These are phyloP conservation scores for Xylariaceae sp. DNA, from an alignment of 2,329 filamentous ascomycete genomes.

Conservation along the genomic window DNA sequence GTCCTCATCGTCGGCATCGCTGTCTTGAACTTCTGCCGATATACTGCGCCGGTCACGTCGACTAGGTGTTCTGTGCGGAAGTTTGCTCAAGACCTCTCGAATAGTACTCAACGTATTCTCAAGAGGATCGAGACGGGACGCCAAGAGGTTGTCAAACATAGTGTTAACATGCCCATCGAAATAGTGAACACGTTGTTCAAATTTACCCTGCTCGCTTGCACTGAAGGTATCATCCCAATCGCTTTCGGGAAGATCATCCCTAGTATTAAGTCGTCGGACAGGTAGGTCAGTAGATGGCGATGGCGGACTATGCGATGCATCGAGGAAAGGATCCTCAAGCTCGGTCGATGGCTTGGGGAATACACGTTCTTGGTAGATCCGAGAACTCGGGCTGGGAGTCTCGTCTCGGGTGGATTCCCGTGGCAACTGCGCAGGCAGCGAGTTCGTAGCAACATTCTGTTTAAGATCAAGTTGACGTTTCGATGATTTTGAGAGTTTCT, in stretches of 20 bases:
- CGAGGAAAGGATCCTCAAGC: constrained; percentile 58
- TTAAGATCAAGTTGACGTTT: constrained; percentile 39
- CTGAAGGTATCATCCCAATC: constrained; percentile 90
- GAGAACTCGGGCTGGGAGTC: constrained; percentile 67
- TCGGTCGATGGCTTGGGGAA: constrained; percentile 47
- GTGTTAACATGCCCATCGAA: constrained; percentile 89
- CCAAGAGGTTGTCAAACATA: constrained; percentile 71
- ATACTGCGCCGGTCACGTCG: constrained; percentile 58
- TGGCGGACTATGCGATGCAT: constrained; percentile 41
- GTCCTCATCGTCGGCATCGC: constrained; percentile 92
- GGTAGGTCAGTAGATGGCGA: constrained; percentile 48
- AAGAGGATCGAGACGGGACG: constrained; percentile 71
- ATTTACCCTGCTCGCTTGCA: constrained; percentile 75
- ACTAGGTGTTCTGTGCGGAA: constrained; percentile 50
- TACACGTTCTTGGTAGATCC: constrained; percentile 46
- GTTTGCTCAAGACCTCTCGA: constrained; percentile 58
- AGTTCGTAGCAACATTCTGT: constrained; percentile 36
- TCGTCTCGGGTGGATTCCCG: constrained; percentile 55
- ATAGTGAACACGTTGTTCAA: constrained; percentile 75
- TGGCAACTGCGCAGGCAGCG: constrained; percentile 50
- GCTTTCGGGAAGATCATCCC: constrained; percentile 63
- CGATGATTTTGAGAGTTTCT: constrained; percentile 49
- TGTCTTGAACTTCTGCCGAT: constrained; percentile 67
- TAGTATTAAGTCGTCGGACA: constrained; percentile 58
- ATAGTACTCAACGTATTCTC: constrained; percentile 74